phyloP scores from a whole-genome alignment of 345 rosid species.

The Xanthoceras sorbifolium region DNA sequence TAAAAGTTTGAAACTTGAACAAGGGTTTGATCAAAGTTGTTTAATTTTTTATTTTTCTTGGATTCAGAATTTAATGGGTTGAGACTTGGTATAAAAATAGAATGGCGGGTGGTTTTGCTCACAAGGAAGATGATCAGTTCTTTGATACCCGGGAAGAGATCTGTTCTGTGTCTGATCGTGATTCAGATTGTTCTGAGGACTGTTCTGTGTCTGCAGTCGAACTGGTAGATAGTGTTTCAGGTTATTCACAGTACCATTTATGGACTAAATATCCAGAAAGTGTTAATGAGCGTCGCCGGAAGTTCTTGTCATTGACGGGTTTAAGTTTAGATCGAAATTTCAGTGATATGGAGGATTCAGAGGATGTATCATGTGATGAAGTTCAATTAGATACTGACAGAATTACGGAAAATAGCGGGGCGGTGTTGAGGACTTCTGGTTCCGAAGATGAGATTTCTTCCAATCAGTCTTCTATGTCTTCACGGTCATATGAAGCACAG shows the following conservation, averaged over 20 bases:
- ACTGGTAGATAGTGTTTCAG: slow-evolving; percentile 14
- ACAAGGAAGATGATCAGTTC: slow-evolving; percentile 49
- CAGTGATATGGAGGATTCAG: slow-evolving; percentile 25
- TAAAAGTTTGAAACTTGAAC: slow-evolving; percentile 1
- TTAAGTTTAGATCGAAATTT: slow-evolving; percentile 32
- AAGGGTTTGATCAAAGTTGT: background rate
- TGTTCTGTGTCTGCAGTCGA: slow-evolving; percentile 31
- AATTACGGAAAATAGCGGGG: slow-evolving; percentile 35
- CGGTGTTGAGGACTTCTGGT: slow-evolving; percentile 39
- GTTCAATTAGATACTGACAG: slow-evolving; percentile 28
- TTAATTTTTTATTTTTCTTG: background rate
- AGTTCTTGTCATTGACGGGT: slow-evolving; percentile 42
- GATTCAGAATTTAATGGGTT: slow-evolving; percentile 38
- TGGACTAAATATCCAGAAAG: slow-evolving; percentile 62
- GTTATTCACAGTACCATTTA: slow-evolving; percentile 36
- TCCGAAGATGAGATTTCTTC: slow-evolving; percentile 27
- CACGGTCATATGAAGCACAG: slow-evolving; percentile 28
- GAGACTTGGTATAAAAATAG: background rate
- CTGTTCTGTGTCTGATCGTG: slow-evolving; percentile 50
- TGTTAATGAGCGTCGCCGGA: slow-evolving; percentile 52
- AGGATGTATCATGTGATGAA: slow-evolving; percentile 21
- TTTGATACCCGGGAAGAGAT: slow-evolving; percentile 67
- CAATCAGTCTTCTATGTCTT: slow-evolving; percentile 32
- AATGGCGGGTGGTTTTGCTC: slow-evolving; percentile 39
- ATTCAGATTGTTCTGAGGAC: slow-evolving; percentile 40